Conservation (phyloP, 2,329 filamentous ascomycete genomes). For the Cercospora sp. region DNA sequence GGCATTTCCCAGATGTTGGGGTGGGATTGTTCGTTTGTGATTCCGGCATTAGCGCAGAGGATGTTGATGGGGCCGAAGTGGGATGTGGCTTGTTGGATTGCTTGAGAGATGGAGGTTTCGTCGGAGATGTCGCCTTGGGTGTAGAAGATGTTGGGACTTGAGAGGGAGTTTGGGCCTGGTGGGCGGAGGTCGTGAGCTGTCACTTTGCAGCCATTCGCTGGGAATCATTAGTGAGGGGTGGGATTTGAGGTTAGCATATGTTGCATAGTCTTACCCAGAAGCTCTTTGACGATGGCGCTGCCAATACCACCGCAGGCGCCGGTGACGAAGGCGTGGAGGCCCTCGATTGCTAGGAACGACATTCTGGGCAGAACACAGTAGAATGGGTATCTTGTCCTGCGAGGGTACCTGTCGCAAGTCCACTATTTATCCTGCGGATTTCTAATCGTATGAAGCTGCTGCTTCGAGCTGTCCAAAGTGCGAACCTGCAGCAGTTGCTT, state of each 20-base stretch:
- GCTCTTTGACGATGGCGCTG: conserved; percentile 52
- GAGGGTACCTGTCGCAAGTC: background rate
- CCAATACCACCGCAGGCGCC: conserved; percentile 57
- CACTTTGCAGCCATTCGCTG: conserved; percentile 56
- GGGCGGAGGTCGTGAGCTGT: conserved; percentile 53
- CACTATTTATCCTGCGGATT: background rate
- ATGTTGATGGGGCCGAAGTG: conserved; percentile 55
- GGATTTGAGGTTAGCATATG: background rate
- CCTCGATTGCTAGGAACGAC: conserved; percentile 52
- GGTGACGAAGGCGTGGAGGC: conserved; percentile 55
- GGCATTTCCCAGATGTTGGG: conserved; percentile 57
- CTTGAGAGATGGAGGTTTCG: conserved; percentile 46
- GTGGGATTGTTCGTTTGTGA: conserved; percentile 52
- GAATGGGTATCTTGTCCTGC: background rate
- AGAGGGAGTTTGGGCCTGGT: conserved; percentile 37
- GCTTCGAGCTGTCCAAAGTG: background rate
- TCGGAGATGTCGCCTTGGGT: conserved; percentile 52
- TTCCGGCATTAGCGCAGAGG: conserved; percentile 55
- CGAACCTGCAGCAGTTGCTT: background rate
- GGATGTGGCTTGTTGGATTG: conserved; percentile 45
- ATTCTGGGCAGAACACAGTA: conserved; percentile 23
- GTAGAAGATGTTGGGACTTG: conserved; percentile 42
- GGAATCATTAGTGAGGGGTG: conserved; percentile 3
- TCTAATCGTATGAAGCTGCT: background rate
- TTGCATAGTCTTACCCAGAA: conserved; percentile 48